Percentiles rank a stretch among this genome's conserved stretches.
phyloP scores from a whole-genome alignment of 139 green algal species.

The Chlorokybus atmophyticus region DNA sequence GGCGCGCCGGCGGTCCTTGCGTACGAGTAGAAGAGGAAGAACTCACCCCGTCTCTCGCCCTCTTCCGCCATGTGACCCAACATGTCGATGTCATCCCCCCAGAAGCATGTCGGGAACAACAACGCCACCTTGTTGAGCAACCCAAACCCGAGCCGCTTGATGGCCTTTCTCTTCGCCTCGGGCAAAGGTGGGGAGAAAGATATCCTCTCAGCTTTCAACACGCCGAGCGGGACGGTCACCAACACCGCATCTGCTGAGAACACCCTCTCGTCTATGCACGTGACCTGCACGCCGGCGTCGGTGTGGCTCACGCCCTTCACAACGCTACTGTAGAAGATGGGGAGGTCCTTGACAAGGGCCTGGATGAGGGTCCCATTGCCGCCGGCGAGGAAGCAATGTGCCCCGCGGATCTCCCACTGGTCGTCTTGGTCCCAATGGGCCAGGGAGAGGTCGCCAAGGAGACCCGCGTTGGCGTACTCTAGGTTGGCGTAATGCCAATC shows the following conservation, averaged over 20 bases:
- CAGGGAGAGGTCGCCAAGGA: constrained; percentile 46
- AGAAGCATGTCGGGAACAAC: constrained; percentile 84
- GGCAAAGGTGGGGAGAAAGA: constrained; percentile 71
- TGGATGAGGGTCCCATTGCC: constrained; percentile 71
- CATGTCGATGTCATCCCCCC: constrained; percentile 62
- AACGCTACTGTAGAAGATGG: constrained; percentile 57
- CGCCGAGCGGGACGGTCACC: constrained; percentile 68
- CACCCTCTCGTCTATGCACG: constrained; percentile 6
- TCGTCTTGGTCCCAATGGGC: constrained; percentile 86
- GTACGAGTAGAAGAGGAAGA: constrained; percentile 85
- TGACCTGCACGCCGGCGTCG: constrained; percentile 15
- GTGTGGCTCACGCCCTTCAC: constrained; percentile 36
- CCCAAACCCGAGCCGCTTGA: constrained; percentile 69
- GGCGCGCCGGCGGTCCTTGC: constrained; percentile 28
- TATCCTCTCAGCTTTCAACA: constrained; percentile 52
- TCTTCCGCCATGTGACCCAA: constrained; percentile 57
- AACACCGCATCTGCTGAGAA: constrained; percentile 38
- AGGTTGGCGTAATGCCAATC: constrained; percentile 94
- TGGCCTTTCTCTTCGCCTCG: constrained; percentile 59
- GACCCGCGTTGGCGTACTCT: constrained; percentile 85
- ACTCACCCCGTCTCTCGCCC: constrained; percentile 45
- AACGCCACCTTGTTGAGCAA: constrained; percentile 77
- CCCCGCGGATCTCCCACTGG: constrained; percentile 54
- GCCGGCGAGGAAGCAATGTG: constrained; percentile 53
- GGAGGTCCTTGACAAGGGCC: constrained; percentile 50